These are phyloP conservation scores for Mucor ambiguus DNA, from an alignment of 371 early-diverging fungal species.

Conservation along the genomic window DNA sequence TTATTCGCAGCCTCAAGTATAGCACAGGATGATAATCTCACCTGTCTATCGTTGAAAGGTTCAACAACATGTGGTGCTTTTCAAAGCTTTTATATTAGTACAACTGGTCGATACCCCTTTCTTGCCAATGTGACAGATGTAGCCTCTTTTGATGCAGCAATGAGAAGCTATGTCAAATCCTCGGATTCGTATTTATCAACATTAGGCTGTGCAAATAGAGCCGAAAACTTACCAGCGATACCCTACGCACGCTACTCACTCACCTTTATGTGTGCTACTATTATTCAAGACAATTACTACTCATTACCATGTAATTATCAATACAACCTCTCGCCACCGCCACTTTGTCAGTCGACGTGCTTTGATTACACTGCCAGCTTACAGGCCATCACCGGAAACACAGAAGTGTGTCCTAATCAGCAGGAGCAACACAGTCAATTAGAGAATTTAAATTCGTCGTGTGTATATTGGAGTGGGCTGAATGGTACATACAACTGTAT, in stretches of 20 bases:
- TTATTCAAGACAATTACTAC: slow-evolving; percentile 37
- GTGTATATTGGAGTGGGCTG: slow-evolving; percentile 41
- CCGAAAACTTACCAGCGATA: slow-evolving; percentile 17
- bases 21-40: slow-evolving; percentile 1
- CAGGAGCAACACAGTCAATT: slow-evolving; percentile 10
- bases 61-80: slow-evolving; percentile 51
- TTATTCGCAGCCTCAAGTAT: slow-evolving; percentile 2
- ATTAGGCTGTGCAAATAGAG: slow-evolving; percentile 33
- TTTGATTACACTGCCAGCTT: slow-evolving; percentile 37
- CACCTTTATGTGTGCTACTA: slow-evolving; percentile 34
- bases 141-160: slow-evolving; percentile 37
- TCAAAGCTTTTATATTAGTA: slow-evolving; percentile 40
- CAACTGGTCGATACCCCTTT: slow-evolving; percentile 33
- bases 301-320: slow-evolving; percentile 46
- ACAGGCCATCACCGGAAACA: slow-evolving; percentile 27
- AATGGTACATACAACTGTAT: slow-evolving; percentile 40
- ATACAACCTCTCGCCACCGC: slow-evolving; percentile 31
- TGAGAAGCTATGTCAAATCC: slow-evolving; percentile 32
- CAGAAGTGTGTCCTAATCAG: slow-evolving; percentile 32
- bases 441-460: slow-evolving; percentile 26
- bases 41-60: slow-evolving; percentile 35
- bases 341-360: slow-evolving; percentile 46
- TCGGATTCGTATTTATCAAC: slow-evolving; percentile 25
- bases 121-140: slow-evolving; percentile 33
- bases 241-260: slow-evolving; percentile 52